phyloP scores from a whole-genome alignment of 352 stramenopile species.

The Phytophthora vignae region DNA sequence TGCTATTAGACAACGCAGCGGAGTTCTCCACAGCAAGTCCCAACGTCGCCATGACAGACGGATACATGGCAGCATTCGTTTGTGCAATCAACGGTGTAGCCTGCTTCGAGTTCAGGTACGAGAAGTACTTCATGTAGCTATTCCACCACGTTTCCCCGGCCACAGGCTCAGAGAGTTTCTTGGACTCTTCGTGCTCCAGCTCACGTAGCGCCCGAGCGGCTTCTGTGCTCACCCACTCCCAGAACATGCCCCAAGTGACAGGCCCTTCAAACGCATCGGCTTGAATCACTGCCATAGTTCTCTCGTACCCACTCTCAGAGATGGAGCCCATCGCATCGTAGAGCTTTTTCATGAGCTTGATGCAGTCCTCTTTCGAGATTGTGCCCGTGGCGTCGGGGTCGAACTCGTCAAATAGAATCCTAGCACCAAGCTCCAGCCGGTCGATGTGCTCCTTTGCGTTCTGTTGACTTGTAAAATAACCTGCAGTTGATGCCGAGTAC shows the following conservation, averaged over 20 bases:
- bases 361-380: slow-evolving; percentile 79
- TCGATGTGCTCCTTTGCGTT: slow-evolving; percentile 89
- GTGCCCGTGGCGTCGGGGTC: slow-evolving; percentile 63
- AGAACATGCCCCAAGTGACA: slow-evolving; percentile 88
- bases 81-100: slow-evolving; percentile 34
- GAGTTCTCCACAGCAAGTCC: slow-evolving; percentile 3
- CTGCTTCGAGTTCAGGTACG: slow-evolving; percentile 43
- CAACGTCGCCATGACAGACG: slow-evolving; percentile 28
- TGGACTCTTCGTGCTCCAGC: slow-evolving; percentile 67
- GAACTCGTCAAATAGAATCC: slow-evolving; percentile 88
- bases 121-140: slow-evolving; percentile 64
- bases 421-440: slow-evolving; percentile 78
- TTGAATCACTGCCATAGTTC: slow-evolving; percentile 63
- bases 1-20: background rate
- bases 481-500: slow-evolving; percentile 74
- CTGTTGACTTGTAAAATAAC: slow-evolving; percentile 82
- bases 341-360: slow-evolving; percentile 80
- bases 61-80: slow-evolving; percentile 36
- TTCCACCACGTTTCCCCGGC: slow-evolving; percentile 70
- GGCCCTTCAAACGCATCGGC: slow-evolving; percentile 69
- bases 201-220: slow-evolving; percentile 69
- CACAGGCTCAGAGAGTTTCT: slow-evolving; percentile 50
- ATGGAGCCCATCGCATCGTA: slow-evolving; percentile 77
- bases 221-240: slow-evolving; percentile 88
- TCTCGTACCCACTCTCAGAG: slow-evolving; percentile 69